Evolutionary conservation across 805 yeast species (phyloP).

Genomic region (Pichia rugopelliculosa): DNA sequence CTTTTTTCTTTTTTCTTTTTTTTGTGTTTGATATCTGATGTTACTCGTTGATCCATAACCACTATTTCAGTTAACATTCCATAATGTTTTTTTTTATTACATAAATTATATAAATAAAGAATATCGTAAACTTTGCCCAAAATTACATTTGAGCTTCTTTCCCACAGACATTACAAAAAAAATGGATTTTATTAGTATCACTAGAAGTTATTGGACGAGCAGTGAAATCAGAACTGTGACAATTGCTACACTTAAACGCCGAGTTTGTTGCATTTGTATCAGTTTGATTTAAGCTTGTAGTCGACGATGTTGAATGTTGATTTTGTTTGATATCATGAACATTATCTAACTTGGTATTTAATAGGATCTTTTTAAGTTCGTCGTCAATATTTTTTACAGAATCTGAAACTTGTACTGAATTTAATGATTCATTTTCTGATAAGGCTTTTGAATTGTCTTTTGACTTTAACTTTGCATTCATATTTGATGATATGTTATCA

Average conservation of each 20-base stretch:
- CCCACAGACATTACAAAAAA: slow-evolving; percentile 26
- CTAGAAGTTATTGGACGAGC: slow-evolving; percentile 12
- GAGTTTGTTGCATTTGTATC: background rate
- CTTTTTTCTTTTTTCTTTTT: too few relatives aligned
- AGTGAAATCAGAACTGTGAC: background rate
- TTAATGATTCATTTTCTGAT: background rate
- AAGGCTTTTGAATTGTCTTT: background rate
- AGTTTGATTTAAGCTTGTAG: background rate
- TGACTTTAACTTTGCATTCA: background rate
- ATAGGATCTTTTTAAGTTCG: slow-evolving; percentile 1
- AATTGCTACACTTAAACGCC: background rate
- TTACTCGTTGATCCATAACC: too few relatives aligned
- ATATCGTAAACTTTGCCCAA: background rate
- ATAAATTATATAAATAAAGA: too few relatives aligned
- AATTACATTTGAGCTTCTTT: slow-evolving; percentile 9
- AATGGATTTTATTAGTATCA: slow-evolving; percentile 15
- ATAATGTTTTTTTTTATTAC: background rate
- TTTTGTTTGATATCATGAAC: slow-evolving; percentile 4
- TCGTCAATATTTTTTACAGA: slow-evolving; percentile 7
- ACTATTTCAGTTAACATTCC: background rate
- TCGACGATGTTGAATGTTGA: slow-evolving; percentile 1
- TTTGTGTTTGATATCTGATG: too few relatives aligned
- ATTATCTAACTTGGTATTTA: slow-evolving; percentile 1
- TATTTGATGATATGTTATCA: background rate
- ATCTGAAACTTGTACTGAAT: slow-evolving; percentile 1